Evolutionary conservation across 2,329 filamentous ascomycete genomes (phyloP).

Genomic region (Colletotrichum sp.): DNA sequence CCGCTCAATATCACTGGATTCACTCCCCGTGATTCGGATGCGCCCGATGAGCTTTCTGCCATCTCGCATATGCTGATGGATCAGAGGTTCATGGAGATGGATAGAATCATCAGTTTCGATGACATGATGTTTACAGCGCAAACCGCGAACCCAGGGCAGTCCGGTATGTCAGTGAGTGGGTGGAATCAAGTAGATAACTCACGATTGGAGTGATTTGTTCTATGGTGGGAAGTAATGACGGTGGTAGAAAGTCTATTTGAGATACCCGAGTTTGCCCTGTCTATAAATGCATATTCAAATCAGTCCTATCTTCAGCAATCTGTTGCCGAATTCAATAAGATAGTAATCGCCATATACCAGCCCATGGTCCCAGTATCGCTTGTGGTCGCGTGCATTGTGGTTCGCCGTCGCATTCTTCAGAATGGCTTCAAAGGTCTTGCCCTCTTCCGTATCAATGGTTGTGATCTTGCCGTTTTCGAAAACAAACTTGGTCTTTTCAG

Average conservation of each 20-base stretch:
- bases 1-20: slow-evolving; percentile 1
- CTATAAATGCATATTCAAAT: not conserved
- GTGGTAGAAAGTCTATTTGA: not conserved
- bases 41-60: slow-evolving; percentile 28
- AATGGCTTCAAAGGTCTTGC: slow-evolving; percentile 33
- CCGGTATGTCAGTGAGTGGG: not conserved
- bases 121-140: slow-evolving; percentile 36
- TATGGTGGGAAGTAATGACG: not conserved
- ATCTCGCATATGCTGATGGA: slow-evolving; percentile 37
- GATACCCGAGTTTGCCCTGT: not conserved
- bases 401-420: slow-evolving; percentile 39
- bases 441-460: slow-evolving; percentile 5
- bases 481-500: slow-evolving; percentile 22
- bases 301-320: slow-evolving; percentile 39
- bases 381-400: slow-evolving; percentile 33
- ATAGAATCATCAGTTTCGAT: slow-evolving; percentile 39
- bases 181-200: slow-evolving; percentile 7
- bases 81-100: slow-evolving; percentile 35
- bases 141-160: not conserved
- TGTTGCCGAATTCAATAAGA: slow-evolving; percentile 50
- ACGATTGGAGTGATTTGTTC: not conserved
- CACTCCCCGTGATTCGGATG: not conserved
- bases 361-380: slow-evolving; percentile 41
- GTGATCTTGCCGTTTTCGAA: not conserved
- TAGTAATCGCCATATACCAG: slow-evolving; percentile 57